Evolutionary conservation across 371 early-diverging fungal species (phyloP), one percentile per base, ranked within the genome.

Genomic region (Mucor sp.): DNA sequence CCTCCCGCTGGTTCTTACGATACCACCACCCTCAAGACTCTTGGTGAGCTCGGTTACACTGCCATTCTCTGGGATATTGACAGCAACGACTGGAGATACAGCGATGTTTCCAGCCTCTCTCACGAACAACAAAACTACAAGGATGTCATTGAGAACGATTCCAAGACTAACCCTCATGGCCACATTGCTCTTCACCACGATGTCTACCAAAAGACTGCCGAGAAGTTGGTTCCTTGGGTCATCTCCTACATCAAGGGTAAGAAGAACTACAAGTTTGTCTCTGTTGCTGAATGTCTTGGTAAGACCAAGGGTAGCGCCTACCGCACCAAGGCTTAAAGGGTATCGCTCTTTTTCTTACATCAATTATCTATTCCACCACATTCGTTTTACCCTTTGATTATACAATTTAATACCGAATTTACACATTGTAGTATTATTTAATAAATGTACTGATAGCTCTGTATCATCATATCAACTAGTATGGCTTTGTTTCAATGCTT

Each of bases 141-240:
- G 60, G 33, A 48, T 50, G 68, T 74, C 15, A 70, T 74, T 23
- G 74, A 70, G 32, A 53, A 56, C 11, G 74, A 74, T n/a, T 48
- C 35, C 62, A 58, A 67, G 64, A 58, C 48, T 4, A 66, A 72
- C 23, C 66, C 67, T 55, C 65, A 66, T n/a, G 74, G 74, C 19
- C 74, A 74, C 28, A 74, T 74, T 44, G 67, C 74, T 50, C 74
- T 74, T 41, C 70, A 74, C 14, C 74, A 74, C 41, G 74, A 86
- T 64, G 82, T 84, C 57, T 76, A 82, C 71, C 44, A 76, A 66
- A 80, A 80, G 67, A 81, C 84, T 25, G 83, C 74, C 32, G 77
- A 76, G 0, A 57, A 74, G 55, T 69, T 83, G 55, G 75, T 77
- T 53, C 79, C 73, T 32, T 68, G 69, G 63, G 74, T 83, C 41